Evolutionary conservation across 768 basidiomycete genomes (phyloP), one percentile per base, ranked within the genome.

Genomic region (Cyathus striatus): DNA sequence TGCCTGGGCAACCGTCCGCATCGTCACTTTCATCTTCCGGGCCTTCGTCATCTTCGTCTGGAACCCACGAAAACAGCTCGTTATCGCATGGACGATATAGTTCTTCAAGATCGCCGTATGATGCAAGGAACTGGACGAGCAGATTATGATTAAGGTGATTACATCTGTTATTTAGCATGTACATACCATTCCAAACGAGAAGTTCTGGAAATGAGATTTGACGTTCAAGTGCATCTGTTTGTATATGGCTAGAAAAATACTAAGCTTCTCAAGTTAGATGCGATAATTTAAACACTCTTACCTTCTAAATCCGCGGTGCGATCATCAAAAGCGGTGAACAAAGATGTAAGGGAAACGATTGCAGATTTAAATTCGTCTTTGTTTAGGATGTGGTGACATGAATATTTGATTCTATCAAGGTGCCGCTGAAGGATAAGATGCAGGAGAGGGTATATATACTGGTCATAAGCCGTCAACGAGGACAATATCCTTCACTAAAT

Each of bases 171-270:
- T 43, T 30, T 14, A 38, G 18, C 13, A 18, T 23, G 18, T 23
- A 46, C 61, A 38, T 33, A 66, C 66, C 35, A 68, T 54, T 9
- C 66, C 66, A 44, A 68, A 68, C 2, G 66, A 65, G 32, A 64
- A 63, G 33, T 66, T 68, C 6, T 60, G 60, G 6, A 68, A 52
- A 9, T 56, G 55, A 16, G 56, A 48, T 43, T 60, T 54, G 2
- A 64, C 58, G 41, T 68, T 63, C 2, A 60, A 49, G 23, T 65
- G 55, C 0, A 59, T 64, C 42, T 68, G 63, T 34, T 63, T 65
- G 50, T 65, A 66, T 2, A 66, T 52, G 10, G 65, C 65, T 64
- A 20, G 12, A 20, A 20, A 14, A 20, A 37, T 14, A 20, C 17
- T 16, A 32, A 2, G 18, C 18, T 18, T 4, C 4, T 27, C 46